These are phyloP conservation scores for Penicillium capsulatum DNA, from an alignment of 2,329 filamentous ascomycete genomes.

Conservation along the genomic window DNA sequence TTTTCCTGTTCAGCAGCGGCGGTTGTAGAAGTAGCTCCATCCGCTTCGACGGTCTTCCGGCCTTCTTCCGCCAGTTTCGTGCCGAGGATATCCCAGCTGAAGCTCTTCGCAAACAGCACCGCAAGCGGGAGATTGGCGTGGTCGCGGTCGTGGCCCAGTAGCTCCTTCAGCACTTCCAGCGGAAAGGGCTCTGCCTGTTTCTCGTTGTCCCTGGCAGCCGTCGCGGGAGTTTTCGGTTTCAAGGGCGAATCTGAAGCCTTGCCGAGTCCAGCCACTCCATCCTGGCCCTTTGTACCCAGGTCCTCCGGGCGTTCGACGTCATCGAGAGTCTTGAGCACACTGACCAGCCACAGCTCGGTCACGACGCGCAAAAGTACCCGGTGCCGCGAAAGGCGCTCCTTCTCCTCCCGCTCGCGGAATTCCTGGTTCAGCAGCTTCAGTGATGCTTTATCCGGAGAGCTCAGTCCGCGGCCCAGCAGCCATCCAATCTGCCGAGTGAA, in stretches of 20 bases:
- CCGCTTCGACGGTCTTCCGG: constrained; percentile 78
- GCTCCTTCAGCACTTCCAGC: constrained; percentile 93
- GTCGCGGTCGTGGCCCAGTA: constrained; percentile 88
- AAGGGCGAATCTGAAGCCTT: constrained; percentile 54
- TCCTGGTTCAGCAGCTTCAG: constrained; percentile 76
- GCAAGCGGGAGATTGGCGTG: constrained; percentile 86
- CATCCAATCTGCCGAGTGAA: constrained; percentile 91
- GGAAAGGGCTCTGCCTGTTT: constrained; percentile 85
- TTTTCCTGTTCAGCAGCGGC: constrained; percentile 48
- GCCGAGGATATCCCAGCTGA: constrained; percentile 91
- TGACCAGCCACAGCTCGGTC: constrained; percentile 93
- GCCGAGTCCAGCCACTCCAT: constrained; percentile 39
- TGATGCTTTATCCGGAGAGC: constrained; percentile 79
- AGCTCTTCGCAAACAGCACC: constrained; percentile 92
- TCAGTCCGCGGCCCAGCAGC: constrained; percentile 85
- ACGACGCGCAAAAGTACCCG: constrained; percentile 81
- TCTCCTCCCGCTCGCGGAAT: constrained; percentile 89
- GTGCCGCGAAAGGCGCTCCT: constrained; percentile 83
- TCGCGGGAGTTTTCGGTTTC: constrained; percentile 59
- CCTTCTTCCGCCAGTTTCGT: constrained; percentile 69
- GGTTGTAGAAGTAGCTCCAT: constrained; percentile 57
- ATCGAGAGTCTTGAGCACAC: constrained; percentile 75
- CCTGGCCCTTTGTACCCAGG: constrained; percentile 52
- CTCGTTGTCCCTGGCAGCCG: constrained; percentile 52
- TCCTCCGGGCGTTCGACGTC: constrained; percentile 64